Base-by-base conservation (phyloP, 441 rosid species). In the Eutrema salsugineum region DNA sequence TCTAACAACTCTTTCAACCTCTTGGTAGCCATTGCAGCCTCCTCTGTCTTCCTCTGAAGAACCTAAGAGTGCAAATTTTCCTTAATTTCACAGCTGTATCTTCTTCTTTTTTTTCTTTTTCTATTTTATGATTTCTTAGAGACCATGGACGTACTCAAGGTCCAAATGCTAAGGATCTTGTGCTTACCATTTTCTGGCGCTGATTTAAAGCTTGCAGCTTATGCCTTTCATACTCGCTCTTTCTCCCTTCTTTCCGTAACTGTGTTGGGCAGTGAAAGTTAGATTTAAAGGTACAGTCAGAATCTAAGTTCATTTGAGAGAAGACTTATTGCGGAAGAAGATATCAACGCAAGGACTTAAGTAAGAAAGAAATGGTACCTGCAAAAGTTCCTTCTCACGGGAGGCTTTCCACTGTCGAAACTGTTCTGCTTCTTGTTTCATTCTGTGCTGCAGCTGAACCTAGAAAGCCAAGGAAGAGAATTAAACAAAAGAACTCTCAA, bases 21-120 rank as follows among this genome's bases (percentile, higher is more conserved):
- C 79, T 90, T 96, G 78, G 97, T 96, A 43, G 98, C 98, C 93
- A 91, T 84, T 71, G 99, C 94, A 75, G 99, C 98, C 83, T 96
- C 99, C 80, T 93, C 99, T 46, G 99, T 96, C 85, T 96, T 96
- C 80, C 99, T 88, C 54, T 96, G 99, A 68, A 96, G 98, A 85
- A 96, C 98, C 99, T 96, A 83, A 66, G 84, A 66, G 55, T 35
- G 44, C 16, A 49, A 27, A 11, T 16, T 55, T 46, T 50, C 32
- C 35, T 65, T 64, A 66, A 36, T 9, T 5, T 63, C 55, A 77
- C 62, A 47, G 12, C 73, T 58, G 30, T 28, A 69, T 28, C 22
- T 76, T 38, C 9, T 17, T 11, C 12, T 15, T 5, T 8, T 11
- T 48, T 16, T 11, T 48, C 10, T 11, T 8, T 22, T 8, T 8